These are phyloP conservation scores for Cairneyella variabilis DNA, from an alignment of 495 filamentous ascomycete genomes.

Conservation along the genomic window DNA sequence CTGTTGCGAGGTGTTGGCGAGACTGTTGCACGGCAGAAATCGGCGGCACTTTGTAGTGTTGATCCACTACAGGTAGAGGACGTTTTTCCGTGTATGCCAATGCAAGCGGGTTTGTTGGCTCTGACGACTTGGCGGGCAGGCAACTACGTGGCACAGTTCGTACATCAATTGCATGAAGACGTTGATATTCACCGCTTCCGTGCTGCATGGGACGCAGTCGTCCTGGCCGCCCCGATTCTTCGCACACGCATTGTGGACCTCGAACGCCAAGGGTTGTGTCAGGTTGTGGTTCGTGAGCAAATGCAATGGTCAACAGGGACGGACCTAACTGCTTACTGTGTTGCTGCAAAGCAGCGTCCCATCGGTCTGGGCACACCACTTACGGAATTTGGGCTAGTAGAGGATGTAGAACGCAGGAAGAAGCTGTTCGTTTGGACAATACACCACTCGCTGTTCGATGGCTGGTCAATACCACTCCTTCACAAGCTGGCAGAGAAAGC, in stretches of 20 bases:
- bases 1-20: background rate
- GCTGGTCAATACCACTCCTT: conserved; percentile 53
- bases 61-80: conserved; percentile 49
- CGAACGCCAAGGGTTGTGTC: conserved; percentile 40
- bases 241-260: conserved; percentile 52
- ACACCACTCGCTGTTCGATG: conserved; percentile 68
- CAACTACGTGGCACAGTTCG: conserved; percentile 52
- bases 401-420: background rate
- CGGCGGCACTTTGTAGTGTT: background rate
- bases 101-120: conserved; percentile 67
- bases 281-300: conserved; percentile 41
- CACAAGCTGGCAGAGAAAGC: conserved; percentile 47
- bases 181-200: conserved; percentile 47
- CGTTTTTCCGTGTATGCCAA: conserved; percentile 64
- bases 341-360: background rate
- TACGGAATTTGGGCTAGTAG: conserved; percentile 23
- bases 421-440: conserved; percentile 55
- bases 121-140: conserved; percentile 53
- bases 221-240: conserved; percentile 46
- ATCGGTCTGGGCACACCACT: conserved; percentile 17
- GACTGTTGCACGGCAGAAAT: background rate
- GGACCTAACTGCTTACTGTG: background rate
- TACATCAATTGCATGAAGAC: conserved; percentile 39
- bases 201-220: conserved; percentile 47
- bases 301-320: conserved; percentile 12